Percentiles rank a stretch among this genome's conserved stretches.
phyloP scores from a whole-genome alignment of 805 yeast genomes.

The Candida namnaoensis region DNA sequence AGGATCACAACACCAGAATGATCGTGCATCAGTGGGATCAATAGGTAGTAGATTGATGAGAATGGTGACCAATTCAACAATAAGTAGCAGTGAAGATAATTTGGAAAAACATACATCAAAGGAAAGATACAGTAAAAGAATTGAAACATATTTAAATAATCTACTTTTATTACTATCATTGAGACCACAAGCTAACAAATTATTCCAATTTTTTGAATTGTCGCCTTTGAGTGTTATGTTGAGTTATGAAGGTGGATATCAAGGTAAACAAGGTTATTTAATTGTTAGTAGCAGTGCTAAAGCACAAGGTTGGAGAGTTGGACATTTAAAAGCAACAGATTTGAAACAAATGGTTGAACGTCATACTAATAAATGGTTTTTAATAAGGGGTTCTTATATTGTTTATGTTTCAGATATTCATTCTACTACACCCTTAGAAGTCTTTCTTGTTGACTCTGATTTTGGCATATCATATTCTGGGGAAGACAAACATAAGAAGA shows the following conservation, averaged over 20 bases:
- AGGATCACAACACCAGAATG: too few relatives aligned
- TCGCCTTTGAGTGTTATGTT: slow-evolving; percentile 82
- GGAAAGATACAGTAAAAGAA: slow-evolving; percentile 22
- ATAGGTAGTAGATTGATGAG: too few relatives aligned
- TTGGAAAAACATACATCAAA: not conserved
- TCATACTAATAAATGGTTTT: slow-evolving; percentile 87
- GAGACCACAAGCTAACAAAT: slow-evolving; percentile 71
- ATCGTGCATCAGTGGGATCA: too few relatives aligned
- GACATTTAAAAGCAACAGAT: slow-evolving; percentile 75
- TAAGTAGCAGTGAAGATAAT: not conserved
- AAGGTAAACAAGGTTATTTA: slow-evolving; percentile 85
- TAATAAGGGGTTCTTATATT: slow-evolving; percentile 77
- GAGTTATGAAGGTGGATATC: slow-evolving; percentile 71
- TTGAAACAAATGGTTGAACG: slow-evolving; percentile 82
- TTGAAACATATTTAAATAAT: slow-evolving; percentile 62
- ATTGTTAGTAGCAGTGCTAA: slow-evolving; percentile 76
- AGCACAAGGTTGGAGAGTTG: slow-evolving; percentile 93
- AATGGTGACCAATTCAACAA: not conserved
- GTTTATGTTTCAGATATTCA: slow-evolving; percentile 80
- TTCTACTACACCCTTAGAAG: slow-evolving; percentile 85
- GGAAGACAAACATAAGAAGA: slow-evolving; percentile 18
- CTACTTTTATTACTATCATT: slow-evolving; percentile 52
- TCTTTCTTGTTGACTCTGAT: slow-evolving; percentile 76
- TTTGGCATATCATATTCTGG: slow-evolving; percentile 51
- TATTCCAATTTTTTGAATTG: slow-evolving; percentile 83